Conservation (phyloP, 176 grass and related monocot species). For the Miscanthus lutarioriparius region DNA sequence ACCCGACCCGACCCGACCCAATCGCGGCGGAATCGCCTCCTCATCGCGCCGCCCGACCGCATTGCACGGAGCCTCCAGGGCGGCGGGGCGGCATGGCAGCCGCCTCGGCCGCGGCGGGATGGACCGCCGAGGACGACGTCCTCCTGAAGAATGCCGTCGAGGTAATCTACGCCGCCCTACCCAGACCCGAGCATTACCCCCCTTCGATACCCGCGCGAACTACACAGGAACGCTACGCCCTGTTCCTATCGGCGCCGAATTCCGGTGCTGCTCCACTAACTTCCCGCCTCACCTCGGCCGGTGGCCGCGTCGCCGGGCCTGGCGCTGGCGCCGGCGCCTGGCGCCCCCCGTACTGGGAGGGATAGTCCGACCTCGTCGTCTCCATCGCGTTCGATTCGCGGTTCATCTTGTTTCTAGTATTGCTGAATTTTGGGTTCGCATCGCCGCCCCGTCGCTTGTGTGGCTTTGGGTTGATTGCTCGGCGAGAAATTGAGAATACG, state of each 20-base stretch:
- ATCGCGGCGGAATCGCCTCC: no score
- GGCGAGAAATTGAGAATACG: not conserved
- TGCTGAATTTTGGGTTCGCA: not conserved
- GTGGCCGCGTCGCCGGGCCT: not conserved
- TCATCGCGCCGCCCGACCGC: no score
- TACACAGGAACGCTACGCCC: not conserved
- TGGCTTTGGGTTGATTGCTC: not conserved
- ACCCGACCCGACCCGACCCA: no score
- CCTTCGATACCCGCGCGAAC: fast-evolving
- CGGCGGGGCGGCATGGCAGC: not conserved
- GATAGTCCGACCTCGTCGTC: no score
- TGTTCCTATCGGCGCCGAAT: not conserved
- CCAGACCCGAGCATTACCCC: not conserved
- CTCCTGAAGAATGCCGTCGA: slow-evolving; percentile 59
- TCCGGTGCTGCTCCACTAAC: not conserved
- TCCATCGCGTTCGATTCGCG: not conserved
- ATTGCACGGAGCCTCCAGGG: no score
- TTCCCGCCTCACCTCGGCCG: not conserved
- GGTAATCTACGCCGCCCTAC: not conserved
- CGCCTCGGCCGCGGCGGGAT: slow-evolving; percentile 31
- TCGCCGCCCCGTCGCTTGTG: not conserved
- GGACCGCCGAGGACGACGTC: slow-evolving; percentile 54
- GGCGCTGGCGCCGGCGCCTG: no score
- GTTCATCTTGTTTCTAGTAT: not conserved
- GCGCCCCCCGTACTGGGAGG: no score